A percentile compares a stretch with the other conserved stretches of the same genome.
Conservation (phyloP, 1,139 yeast genomes). For the Kodamaea derodonti region DNA sequence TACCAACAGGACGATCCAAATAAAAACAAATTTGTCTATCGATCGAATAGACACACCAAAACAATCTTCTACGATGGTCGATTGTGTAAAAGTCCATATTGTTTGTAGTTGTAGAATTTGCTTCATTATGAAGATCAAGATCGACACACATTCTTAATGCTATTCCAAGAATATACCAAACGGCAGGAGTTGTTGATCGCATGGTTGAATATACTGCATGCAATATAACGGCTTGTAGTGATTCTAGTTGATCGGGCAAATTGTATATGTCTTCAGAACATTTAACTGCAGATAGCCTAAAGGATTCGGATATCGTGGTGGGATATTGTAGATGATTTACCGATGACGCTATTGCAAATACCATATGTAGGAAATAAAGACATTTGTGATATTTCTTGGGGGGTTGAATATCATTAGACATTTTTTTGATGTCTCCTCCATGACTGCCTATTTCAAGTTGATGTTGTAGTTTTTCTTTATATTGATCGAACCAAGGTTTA, state of each 20-base stretch:
- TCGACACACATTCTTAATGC: slow-evolving; percentile 79
- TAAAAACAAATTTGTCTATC: slow-evolving; percentile 78
- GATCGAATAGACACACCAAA: slow-evolving; percentile 85
- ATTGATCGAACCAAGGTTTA: slow-evolving; percentile 47
- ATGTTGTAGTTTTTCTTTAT: slow-evolving; percentile 26
- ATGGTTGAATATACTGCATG: slow-evolving; percentile 66
- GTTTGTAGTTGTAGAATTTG: slow-evolving; percentile 13
- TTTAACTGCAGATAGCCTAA: slow-evolving; percentile 63
- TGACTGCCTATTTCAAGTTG: slow-evolving; percentile 7
- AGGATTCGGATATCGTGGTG: slow-evolving; percentile 65
- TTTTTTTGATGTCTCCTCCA: slow-evolving; percentile 14
- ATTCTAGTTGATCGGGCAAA: slow-evolving; percentile 54
- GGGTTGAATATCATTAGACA: slow-evolving; percentile 38
- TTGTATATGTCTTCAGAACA: slow-evolving; percentile 53
- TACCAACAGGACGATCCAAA: slow-evolving; percentile 69
- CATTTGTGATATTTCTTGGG: slow-evolving; percentile 43
- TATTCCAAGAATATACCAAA: slow-evolving; percentile 88
- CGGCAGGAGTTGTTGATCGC: slow-evolving; percentile 81
- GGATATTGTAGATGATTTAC: slow-evolving; percentile 70
- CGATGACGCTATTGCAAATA: slow-evolving; percentile 80
- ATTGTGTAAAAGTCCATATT: slow-evolving; percentile 51
- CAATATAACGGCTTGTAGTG: slow-evolving; percentile 67
- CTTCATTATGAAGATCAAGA: slow-evolving; percentile 73
- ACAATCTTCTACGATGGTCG: slow-evolving; percentile 72
- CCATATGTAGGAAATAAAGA: slow-evolving; percentile 64